A percentile compares a stretch with the other conserved stretches of the same genome.
Evolutionary conservation across 345 rosid genomes (phyloP).

Genomic region (Lepidium africanum): DNA sequence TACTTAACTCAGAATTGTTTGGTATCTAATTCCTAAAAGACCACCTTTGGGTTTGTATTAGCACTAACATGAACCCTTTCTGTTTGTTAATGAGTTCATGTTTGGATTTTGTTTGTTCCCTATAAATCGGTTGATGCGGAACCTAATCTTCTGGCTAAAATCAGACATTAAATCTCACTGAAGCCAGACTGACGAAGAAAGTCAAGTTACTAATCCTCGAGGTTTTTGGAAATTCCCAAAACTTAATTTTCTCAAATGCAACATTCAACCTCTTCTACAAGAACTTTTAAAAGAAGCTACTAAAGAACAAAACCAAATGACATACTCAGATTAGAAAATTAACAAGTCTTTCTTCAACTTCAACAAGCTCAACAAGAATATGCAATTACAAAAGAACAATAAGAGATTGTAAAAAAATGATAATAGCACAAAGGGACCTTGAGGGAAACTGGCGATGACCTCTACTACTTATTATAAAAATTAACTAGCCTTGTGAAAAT

Average conservation of each 20-base stretch:
- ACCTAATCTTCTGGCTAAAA: not conserved
- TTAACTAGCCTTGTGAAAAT: not conserved
- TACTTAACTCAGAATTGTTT: not conserved
- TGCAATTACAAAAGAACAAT: not conserved
- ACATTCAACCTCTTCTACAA: not conserved
- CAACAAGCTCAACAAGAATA: not conserved
- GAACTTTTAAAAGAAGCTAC: not conserved
- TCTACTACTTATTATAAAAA: slow-evolving; percentile 11
- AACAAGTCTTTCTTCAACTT: slow-evolving; percentile 12
- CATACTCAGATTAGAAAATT: not conserved
- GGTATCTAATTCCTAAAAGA: not conserved
- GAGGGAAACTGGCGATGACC: not conserved
- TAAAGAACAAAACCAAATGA: not conserved
- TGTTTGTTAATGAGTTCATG: not conserved
- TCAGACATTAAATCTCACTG: not conserved
- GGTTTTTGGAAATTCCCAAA: not conserved
- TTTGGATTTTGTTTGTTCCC: not conserved
- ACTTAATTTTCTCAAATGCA: not conserved
- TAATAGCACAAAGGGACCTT: not conserved
- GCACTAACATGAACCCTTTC: not conserved
- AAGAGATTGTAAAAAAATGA: not conserved
- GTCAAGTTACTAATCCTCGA: not conserved
- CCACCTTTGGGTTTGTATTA: not conserved
- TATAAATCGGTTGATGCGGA: not conserved
- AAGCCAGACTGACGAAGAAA: not conserved